Evolutionary conservation across 306 rosid genomes (phyloP).

Genomic region (Betula pendula): DNA sequence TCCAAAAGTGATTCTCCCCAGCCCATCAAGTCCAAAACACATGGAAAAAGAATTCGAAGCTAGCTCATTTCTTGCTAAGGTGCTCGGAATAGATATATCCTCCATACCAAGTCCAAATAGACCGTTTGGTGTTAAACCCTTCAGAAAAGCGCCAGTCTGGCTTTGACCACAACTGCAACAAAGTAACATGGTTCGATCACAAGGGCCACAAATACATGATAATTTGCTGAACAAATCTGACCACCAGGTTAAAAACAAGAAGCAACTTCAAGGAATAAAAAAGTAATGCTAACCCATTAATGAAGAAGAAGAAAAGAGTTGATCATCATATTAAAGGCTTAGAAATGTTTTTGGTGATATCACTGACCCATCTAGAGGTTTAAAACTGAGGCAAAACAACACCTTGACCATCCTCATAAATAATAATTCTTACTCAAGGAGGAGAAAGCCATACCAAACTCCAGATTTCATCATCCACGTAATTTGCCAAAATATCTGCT

Average conservation of each 20-base stretch:
- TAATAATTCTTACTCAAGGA: not conserved
- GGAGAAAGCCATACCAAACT: not conserved
- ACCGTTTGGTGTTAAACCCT: constrained; percentile 77
- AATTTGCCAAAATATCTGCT: not conserved
- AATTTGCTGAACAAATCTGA: not conserved
- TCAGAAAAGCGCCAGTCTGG: constrained; percentile 69
- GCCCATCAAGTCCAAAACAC: constrained; percentile 68
- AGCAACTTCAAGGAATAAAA: constrained; percentile 16
- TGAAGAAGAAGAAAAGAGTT: no score
- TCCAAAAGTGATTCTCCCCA: constrained; percentile 85
- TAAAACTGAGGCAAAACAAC: not conserved
- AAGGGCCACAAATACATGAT: not conserved
- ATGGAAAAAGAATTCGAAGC: constrained; percentile 80
- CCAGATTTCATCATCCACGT: no score
- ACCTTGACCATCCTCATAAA: not conserved
- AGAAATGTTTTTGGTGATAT: constrained; percentile 4
- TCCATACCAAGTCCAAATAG: constrained; percentile 82
- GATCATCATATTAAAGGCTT: no score
- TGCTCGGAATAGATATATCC: constrained; percentile 66
- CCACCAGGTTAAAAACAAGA: constrained; percentile 7
- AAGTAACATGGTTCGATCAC: constrained; percentile 10
- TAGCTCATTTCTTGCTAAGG: constrained; percentile 62
- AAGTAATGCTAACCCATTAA: constrained; percentile 18
- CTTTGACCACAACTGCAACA: constrained; percentile 73
- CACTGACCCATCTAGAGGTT: constrained; percentile 14